Evolutionary conservation across 208 protist species (phyloP).

Genomic region (Balamuthia mandrillaris): DNA sequence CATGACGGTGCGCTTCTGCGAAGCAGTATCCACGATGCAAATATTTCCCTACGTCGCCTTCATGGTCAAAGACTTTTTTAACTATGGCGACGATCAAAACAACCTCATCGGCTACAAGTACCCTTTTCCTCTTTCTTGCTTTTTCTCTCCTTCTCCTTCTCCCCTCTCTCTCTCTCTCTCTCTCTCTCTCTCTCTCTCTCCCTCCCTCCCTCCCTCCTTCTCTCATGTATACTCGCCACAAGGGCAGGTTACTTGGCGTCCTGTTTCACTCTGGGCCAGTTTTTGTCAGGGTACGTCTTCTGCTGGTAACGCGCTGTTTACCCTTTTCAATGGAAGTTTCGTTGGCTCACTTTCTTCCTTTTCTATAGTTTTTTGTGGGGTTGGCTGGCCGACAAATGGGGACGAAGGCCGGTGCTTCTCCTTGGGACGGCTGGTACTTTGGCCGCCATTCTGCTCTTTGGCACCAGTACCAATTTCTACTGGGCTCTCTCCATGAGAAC

Average conservation of each 20-base stretch:
- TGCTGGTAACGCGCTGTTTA: not conserved
- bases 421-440: slow-evolving; percentile 13
- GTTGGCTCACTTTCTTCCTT: not conserved
- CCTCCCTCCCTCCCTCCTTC: no score
- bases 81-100: not conserved
- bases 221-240: no score
- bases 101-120: slow-evolving; percentile 2
- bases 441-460: not conserved
- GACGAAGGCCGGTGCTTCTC: slow-evolving; percentile 4
- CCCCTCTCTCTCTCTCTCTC: no score
- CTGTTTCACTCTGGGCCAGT: slow-evolving; percentile 20
- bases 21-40: slow-evolving; percentile 14
- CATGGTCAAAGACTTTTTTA: slow-evolving; percentile 13
- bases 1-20: not conserved
- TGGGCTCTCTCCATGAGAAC: slow-evolving; percentile 7
- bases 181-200: no score
- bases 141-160: no score
- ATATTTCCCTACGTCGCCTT: slow-evolving; percentile 31
- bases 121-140: no score
- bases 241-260: not conserved
- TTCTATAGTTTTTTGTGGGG: slow-evolving; percentile 8
- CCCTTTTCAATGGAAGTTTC: not conserved
- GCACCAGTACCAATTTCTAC: not conserved
- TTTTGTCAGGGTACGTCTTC: not conserved
- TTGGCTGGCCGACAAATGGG: not conserved